phyloP scores from a whole-genome alignment of 768 basidiomycete genomes.

The Xerocomellus chrysenteron region DNA sequence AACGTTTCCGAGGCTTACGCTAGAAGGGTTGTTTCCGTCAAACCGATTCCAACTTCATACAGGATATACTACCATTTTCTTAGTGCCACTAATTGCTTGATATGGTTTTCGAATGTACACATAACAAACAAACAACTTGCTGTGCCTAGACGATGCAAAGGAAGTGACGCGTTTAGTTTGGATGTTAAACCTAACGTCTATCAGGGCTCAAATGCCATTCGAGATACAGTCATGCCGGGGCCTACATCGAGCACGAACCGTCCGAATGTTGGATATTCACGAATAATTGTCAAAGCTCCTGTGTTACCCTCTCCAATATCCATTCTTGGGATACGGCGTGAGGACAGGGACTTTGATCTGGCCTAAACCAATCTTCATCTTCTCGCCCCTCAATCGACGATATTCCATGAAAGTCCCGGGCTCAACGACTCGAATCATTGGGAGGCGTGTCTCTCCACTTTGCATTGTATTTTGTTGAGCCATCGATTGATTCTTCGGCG shows the following conservation, averaged over 20 bases:
- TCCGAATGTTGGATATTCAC: background rate
- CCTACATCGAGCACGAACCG: too few species aligned
- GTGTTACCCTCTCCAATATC: conserved; percentile 6
- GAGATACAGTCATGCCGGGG: background rate
- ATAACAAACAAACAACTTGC: background rate
- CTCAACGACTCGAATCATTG: conserved; percentile 12
- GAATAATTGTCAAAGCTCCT: conserved; percentile 3
- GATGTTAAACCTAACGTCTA: too few species aligned
- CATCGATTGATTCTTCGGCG: background rate
- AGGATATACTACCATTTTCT: too few species aligned
- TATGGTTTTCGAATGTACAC: background rate
- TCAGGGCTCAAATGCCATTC: too few species aligned
- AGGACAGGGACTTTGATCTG: conserved; percentile 20
- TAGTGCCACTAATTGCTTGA: too few species aligned
- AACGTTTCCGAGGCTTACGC: background rate
- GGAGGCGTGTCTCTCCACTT: background rate
- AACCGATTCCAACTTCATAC: too few species aligned
- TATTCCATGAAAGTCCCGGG: conserved; percentile 13
- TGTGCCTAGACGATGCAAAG: background rate
- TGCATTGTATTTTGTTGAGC: background rate
- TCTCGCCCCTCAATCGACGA: conserved; percentile 8
- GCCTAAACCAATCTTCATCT: conserved; percentile 1
- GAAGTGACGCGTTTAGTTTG: background rate
- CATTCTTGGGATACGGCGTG: conserved; percentile 1
- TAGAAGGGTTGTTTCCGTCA: too few species aligned